A percentile compares a stretch with the other conserved stretches of the same genome.
Conservation (phyloP, 495 filamentous ascomycete genomes). For the Daldinia childiae region DNA sequence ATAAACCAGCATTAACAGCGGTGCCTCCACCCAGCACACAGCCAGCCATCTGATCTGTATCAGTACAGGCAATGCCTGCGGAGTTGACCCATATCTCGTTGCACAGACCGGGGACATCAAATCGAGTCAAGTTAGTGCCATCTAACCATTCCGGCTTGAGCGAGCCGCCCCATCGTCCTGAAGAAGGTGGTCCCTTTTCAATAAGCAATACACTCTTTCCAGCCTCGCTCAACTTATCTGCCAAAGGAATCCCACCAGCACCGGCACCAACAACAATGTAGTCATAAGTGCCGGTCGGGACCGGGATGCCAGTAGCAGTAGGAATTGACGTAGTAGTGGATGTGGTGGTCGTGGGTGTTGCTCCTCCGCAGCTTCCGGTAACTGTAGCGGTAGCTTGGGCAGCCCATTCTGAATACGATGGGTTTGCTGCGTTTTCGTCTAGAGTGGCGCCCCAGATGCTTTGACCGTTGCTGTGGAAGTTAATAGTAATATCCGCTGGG, state of each 20-base stretch:
- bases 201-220: constrained; percentile 73
- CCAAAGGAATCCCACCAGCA: constrained; percentile 71
- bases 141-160: constrained; percentile 69
- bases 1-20: constrained; percentile 74
- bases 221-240: constrained; percentile 69
- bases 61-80: constrained; percentile 70
- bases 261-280: constrained; percentile 75
- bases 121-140: constrained; percentile 73
- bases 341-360: constrained; percentile 43
- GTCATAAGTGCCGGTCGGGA: constrained; percentile 65
- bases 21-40: constrained; percentile 82
- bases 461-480: constrained; percentile 57
- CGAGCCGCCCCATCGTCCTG: constrained; percentile 66
- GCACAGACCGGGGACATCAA: constrained; percentile 83
- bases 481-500: constrained; percentile 46
- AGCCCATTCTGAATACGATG: constrained; percentile 56
- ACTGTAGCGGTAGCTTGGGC: constrained; percentile 46
- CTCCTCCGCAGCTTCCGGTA: constrained; percentile 47
- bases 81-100: constrained; percentile 74
- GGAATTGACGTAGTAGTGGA: constrained; percentile 45
- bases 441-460: constrained; percentile 56
- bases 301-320: constrained; percentile 53
- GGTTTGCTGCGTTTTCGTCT: constrained; percentile 49
- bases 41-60: constrained; percentile 77
- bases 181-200: constrained; percentile 70